Conservation (phyloP, 805 yeast genomes). For the Debaryomyces castellii region DNA sequence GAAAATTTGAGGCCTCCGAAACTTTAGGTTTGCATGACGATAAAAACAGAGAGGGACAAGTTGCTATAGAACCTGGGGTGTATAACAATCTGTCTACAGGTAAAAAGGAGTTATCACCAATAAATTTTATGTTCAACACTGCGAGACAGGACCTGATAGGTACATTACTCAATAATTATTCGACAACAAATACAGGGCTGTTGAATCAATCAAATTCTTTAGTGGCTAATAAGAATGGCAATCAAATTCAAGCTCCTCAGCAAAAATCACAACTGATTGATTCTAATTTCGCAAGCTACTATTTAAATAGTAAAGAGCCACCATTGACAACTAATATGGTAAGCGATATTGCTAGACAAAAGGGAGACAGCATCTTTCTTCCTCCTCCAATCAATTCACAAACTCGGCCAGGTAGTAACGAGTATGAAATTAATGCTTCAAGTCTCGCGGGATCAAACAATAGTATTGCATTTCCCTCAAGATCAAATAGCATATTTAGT, state of each 20-base stretch:
- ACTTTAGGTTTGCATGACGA: not conserved
- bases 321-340: not conserved
- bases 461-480: slow-evolving; percentile 21
- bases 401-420: slow-evolving; percentile 8
- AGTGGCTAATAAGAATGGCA: not conserved
- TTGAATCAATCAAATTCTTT: not conserved
- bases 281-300: slow-evolving; percentile 16
- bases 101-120: slow-evolving; percentile 9
- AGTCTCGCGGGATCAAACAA: not conserved
- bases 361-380: slow-evolving; percentile 38
- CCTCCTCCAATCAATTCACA: slow-evolving; percentile 35
- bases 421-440: slow-evolving; percentile 11
- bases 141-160: slow-evolving; percentile 31
- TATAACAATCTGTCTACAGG: not conserved
- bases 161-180: slow-evolving; percentile 22
- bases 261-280: slow-evolving; percentile 11
- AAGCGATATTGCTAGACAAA: slow-evolving; percentile 18
- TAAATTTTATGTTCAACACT: slow-evolving; percentile 24
- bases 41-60: not conserved
- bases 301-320: slow-evolving; percentile 15
- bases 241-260: slow-evolving; percentile 3
- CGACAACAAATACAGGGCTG: slow-evolving; percentile 5
- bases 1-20: not conserved
- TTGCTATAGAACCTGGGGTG: not conserved
- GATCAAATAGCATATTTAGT: slow-evolving; percentile 41